phyloP scores from a whole-genome alignment of 2,329 filamentous ascomycete genomes.

The Blastomyces percursus region DNA sequence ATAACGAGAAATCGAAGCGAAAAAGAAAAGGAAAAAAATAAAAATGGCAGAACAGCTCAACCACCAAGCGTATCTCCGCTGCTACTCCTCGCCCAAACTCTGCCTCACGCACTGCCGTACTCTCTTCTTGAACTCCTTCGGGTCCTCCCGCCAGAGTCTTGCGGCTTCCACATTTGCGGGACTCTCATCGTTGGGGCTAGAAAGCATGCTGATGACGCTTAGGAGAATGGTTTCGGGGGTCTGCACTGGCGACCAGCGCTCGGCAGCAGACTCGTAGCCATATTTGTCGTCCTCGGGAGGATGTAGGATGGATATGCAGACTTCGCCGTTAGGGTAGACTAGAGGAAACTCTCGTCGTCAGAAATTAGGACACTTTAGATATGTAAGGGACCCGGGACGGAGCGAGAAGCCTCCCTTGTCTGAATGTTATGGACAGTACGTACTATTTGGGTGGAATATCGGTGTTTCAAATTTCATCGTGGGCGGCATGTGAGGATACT shows the following conservation, averaged over 20 bases:
- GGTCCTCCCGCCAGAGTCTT: constrained; percentile 71
- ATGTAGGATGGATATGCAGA: constrained; percentile 96
- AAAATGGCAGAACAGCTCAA: neutral
- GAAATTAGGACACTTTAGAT: neutral
- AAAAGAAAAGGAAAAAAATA: no score
- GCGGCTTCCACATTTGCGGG: constrained; percentile 94
- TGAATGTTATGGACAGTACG: constrained; percentile 15
- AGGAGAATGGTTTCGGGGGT: constrained; percentile 89
- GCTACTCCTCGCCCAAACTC: constrained; percentile 60
- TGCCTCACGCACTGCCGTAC: constrained; percentile 71
- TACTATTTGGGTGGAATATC: constrained; percentile 86
- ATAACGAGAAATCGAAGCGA: no score
- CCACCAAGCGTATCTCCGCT: neutral
- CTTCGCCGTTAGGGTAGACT: constrained; percentile 74
- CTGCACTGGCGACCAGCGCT: constrained; percentile 92
- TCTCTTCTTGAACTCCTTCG: constrained; percentile 63
- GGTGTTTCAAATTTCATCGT: constrained; percentile 77
- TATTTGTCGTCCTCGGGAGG: constrained; percentile 88
- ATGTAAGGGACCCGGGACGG: constrained; percentile 1
- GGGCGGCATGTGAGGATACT: constrained; percentile 81
- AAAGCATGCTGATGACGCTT: constrained; percentile 83
- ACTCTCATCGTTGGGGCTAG: constrained; percentile 87
- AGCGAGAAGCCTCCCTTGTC: neutral
- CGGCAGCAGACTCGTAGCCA: constrained; percentile 80
- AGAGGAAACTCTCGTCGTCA: constrained; percentile 1